Conservation (phyloP, 768 basidiomycete genomes). For the Trametes gibbosa region DNA sequence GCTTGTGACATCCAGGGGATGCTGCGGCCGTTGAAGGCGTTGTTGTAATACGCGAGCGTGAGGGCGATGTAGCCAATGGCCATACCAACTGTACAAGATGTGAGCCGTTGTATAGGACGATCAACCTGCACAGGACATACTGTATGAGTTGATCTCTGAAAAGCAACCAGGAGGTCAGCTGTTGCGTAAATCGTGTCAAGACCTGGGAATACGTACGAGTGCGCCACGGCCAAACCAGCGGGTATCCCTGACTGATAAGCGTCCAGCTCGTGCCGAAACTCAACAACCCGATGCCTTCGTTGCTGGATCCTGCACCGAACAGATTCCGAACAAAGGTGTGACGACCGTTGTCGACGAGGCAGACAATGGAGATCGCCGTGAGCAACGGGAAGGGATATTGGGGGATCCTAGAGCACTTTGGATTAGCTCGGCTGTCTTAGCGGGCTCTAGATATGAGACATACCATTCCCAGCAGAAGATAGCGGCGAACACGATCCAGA, state of each 20-base stretch:
- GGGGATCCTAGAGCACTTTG: slow-evolving; percentile 27
- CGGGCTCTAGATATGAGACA: slow-evolving; percentile 3
- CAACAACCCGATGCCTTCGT: slow-evolving; percentile 49
- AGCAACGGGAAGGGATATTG: slow-evolving; percentile 41
- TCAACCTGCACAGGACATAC: slow-evolving; percentile 27
- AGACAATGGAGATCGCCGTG: slow-evolving; percentile 49
- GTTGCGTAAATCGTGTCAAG: neutral
- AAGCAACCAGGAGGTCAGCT: neutral
- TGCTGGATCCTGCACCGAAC: slow-evolving; percentile 46
- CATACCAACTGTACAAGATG: slow-evolving; percentile 42
- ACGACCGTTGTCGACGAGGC: slow-evolving; percentile 46
- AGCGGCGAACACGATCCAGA: slow-evolving; percentile 52
- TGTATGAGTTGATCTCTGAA: slow-evolving; percentile 42
- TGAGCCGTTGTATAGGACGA: neutral
- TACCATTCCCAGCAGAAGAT: slow-evolving; percentile 48
- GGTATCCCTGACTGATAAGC: slow-evolving; percentile 52
- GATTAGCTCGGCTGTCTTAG: too few species aligned
- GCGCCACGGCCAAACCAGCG: slow-evolving; percentile 54
- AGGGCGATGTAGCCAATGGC: slow-evolving; percentile 44
- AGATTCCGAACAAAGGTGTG: slow-evolving; percentile 39
- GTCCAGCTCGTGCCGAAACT: slow-evolving; percentile 51
- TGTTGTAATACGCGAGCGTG: slow-evolving; percentile 41
- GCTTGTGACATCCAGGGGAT: slow-evolving; percentile 49
- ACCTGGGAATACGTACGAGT: slow-evolving; percentile 40
- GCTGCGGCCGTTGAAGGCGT: slow-evolving; percentile 44